Conservation (phyloP, 192 early-diverging fungal species). For the Gorgonomyces haynaldii region DNA sequence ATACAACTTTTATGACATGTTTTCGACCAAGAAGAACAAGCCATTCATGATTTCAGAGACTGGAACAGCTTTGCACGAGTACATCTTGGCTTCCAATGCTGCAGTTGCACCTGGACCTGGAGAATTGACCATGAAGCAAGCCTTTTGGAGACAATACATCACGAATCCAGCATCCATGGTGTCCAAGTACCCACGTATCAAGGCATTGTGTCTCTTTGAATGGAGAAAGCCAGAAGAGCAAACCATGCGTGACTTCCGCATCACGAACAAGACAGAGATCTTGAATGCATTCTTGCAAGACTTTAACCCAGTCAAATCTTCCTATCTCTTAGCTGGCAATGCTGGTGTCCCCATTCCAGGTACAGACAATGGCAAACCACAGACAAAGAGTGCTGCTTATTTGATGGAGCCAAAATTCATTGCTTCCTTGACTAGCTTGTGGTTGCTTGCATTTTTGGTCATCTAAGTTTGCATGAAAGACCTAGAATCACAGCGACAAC, state of each 20-base stretch:
- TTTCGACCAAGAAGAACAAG: constrained; percentile 11
- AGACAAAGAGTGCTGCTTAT: too few relatives aligned
- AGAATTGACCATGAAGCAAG: constrained; percentile 22
- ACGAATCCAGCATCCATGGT: constrained; percentile 20
- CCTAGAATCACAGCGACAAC: too few relatives aligned
- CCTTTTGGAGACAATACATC: constrained; percentile 25
- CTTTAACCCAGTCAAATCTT: constrained; percentile 4
- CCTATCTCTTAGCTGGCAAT: constrained; percentile 18
- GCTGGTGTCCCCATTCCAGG: too few relatives aligned
- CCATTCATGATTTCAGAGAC: constrained; percentile 21
- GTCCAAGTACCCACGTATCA: constrained; percentile 17
- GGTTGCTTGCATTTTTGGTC: too few relatives aligned
- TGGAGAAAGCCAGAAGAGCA: constrained; percentile 22
- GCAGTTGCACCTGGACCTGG: constrained; percentile 13
- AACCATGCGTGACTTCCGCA: constrained; percentile 22
- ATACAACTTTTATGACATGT: constrained; percentile 19
- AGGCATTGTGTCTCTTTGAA: constrained; percentile 27
- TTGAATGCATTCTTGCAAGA: constrained; percentile 20
- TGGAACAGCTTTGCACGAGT: constrained; percentile 19
- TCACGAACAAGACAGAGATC: constrained; percentile 13
- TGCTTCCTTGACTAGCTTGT: too few relatives aligned
- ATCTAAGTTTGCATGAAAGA: too few relatives aligned
- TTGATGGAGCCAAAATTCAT: too few relatives aligned
- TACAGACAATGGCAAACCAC: too few relatives aligned
- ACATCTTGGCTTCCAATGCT: constrained; percentile 8